These are phyloP conservation scores for Backusella tarrabulga DNA, from an alignment of 192 early-diverging fungal genomes.

Conservation along the genomic window DNA sequence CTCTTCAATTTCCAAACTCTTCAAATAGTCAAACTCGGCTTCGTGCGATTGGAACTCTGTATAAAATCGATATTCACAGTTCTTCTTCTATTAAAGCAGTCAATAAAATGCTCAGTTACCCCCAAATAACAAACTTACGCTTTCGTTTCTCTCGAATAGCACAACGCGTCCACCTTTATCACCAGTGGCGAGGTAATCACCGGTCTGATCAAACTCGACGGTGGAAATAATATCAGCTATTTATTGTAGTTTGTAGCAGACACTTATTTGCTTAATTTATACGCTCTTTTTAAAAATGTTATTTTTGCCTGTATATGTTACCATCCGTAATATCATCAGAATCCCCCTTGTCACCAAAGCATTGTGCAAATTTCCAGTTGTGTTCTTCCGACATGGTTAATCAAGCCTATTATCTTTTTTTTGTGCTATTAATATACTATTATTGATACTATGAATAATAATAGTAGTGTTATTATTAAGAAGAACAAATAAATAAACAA, in stretches of 20 bases:
- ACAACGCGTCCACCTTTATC: constrained; percentile 91
- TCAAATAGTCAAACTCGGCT: constrained; percentile 94
- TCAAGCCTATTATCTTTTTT: background rate
- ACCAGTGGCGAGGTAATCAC: constrained; percentile 89
- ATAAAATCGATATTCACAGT: constrained; percentile 95
- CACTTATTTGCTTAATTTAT: background rate
- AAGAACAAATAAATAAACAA: background rate
- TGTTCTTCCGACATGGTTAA: constrained; percentile 38
- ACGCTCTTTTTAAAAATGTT: background rate
- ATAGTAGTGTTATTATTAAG: background rate
- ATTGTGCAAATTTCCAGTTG: constrained; percentile 86
- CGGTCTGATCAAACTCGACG: constrained; percentile 89
- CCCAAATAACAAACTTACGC: constrained; percentile 52
- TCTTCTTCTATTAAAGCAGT: constrained; percentile 71
- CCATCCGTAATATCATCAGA: constrained; percentile 95
- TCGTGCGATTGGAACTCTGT: constrained; percentile 97
- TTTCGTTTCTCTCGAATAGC: constrained; percentile 89
- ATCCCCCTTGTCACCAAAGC: constrained; percentile 95
- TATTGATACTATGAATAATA: background rate
- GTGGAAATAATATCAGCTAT: constrained; percentile 95
- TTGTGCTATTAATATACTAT: background rate
- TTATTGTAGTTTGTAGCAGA: background rate
- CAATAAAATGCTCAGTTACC: background rate
- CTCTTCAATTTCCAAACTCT: constrained; percentile 93
- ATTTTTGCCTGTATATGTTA: constrained; percentile 35